A percentile compares a stretch with the other conserved stretches of the same genome.
phyloP scores from a whole-genome alignment of 2,329 filamentous ascomycete genomes.

The Ascomycota sp. region DNA sequence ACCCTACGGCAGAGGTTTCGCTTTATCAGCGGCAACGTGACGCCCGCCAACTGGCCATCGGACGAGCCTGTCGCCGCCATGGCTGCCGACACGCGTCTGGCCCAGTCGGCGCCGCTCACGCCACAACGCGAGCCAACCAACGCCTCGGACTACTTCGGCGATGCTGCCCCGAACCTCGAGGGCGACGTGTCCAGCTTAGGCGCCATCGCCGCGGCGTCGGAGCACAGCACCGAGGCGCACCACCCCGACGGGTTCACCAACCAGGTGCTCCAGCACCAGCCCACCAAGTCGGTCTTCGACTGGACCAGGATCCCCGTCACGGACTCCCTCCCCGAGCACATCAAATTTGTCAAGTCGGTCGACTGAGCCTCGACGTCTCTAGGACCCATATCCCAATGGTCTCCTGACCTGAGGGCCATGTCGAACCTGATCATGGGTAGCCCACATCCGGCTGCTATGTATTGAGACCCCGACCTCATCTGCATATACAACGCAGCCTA shows the following conservation, averaged over 20 bases:
- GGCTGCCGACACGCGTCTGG: slow-evolving; percentile 1
- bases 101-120: slow-evolving; percentile 14
- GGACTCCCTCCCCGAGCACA: slow-evolving; percentile 44
- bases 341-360: slow-evolving; percentile 48
- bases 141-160: slow-evolving; percentile 22
- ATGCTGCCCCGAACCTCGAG: slow-evolving; percentile 4
- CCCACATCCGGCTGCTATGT: slow-evolving; percentile 56
- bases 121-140: slow-evolving; percentile 12
- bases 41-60: slow-evolving; percentile 15
- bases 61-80: slow-evolving; percentile 8
- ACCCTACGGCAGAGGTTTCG: slow-evolving; percentile 49
- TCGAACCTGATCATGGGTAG: slow-evolving; percentile 67
- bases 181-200: not conserved
- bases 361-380: slow-evolving; percentile 57
- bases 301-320: slow-evolving; percentile 56
- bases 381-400: slow-evolving; percentile 58
- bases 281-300: slow-evolving; percentile 33
- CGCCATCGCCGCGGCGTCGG: not conserved
- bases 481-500: slow-evolving; percentile 59
- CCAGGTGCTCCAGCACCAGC: slow-evolving; percentile 13
- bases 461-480: slow-evolving; percentile 53
- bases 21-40: slow-evolving; percentile 39
- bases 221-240: slow-evolving; percentile 6
- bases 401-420: slow-evolving; percentile 52
- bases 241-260: slow-evolving; percentile 23